Conservation (phyloP, 208 protist genomes). For the Trypanosoma vivax region DNA sequence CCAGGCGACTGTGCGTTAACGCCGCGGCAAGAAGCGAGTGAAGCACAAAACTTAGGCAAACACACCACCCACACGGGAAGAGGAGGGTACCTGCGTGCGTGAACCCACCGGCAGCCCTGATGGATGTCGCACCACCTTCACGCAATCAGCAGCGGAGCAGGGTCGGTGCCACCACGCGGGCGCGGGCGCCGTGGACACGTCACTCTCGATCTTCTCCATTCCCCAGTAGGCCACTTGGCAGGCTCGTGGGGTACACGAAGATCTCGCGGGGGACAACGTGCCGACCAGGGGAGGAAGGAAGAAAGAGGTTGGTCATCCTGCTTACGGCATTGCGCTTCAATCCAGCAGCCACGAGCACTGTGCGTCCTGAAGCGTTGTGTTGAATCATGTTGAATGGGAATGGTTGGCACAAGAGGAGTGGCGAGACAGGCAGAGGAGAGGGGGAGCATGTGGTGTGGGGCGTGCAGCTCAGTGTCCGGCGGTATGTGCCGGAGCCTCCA, state of each 20-base stretch:
- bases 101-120: slow-evolving; percentile 11
- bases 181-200: neutral
- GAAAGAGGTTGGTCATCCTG: slow-evolving; percentile 36
- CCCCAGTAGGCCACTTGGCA: slow-evolving; percentile 16
- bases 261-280: slow-evolving; percentile 10
- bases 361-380: slow-evolving; percentile 29
- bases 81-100: neutral
- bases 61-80: neutral
- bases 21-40: slow-evolving; percentile 32
- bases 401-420: neutral
- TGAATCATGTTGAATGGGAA: slow-evolving; percentile 5
- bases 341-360: slow-evolving; percentile 23
- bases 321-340: slow-evolving; percentile 40
- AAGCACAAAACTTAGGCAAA: slow-evolving; percentile 7
- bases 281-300: neutral
- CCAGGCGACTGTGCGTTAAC: slow-evolving; percentile 7
- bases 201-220: slow-evolving; percentile 21
- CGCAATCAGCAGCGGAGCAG: slow-evolving; percentile 9
- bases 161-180: slow-evolving; percentile 3
- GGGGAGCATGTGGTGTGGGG: neutral
- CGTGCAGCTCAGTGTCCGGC: slow-evolving; percentile 1
- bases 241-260: slow-evolving; percentile 22
- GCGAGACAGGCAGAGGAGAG: neutral
- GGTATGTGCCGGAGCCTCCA: slow-evolving; percentile 13
- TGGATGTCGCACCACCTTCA: neutral